phyloP scores from a whole-genome alignment of 2,329 filamentous ascomycete species.

The Beauveria sp. region DNA sequence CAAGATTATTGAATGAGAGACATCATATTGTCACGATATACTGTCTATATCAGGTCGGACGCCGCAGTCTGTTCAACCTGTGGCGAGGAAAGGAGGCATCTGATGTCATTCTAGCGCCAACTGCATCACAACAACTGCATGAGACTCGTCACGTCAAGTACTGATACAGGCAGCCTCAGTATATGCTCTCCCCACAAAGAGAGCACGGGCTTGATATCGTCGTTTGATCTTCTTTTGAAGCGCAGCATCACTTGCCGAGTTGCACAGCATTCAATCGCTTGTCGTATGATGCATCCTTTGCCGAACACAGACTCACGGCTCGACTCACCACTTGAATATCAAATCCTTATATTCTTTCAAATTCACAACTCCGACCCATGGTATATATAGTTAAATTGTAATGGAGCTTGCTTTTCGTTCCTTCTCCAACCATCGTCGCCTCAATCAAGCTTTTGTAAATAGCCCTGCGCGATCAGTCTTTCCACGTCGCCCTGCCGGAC shows the following conservation, averaged over 20 bases:
- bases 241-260: neutral
- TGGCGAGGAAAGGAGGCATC: neutral
- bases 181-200: neutral
- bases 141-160: neutral
- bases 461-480: conserved; percentile 86
- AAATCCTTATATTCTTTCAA: neutral
- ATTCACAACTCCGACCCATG: neutral
- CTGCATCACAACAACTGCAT: neutral
- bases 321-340: neutral
- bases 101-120: no score
- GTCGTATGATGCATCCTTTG: neutral
- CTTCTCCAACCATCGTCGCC: neutral
- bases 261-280: neutral
- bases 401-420: neutral
- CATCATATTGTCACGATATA: neutral
- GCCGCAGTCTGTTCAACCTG: no score
- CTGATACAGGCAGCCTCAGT: neutral
- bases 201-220: no score
- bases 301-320: neutral
- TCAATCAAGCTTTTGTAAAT: conserved; percentile 83
- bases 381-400: neutral
- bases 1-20: no score
- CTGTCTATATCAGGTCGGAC: neutral
- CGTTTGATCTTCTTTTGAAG: neutral
- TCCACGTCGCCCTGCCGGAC: conserved; percentile 95